Evolutionary conservation across 306 rosid species (phyloP).

Genomic region (Ziziphus jujuba): DNA sequence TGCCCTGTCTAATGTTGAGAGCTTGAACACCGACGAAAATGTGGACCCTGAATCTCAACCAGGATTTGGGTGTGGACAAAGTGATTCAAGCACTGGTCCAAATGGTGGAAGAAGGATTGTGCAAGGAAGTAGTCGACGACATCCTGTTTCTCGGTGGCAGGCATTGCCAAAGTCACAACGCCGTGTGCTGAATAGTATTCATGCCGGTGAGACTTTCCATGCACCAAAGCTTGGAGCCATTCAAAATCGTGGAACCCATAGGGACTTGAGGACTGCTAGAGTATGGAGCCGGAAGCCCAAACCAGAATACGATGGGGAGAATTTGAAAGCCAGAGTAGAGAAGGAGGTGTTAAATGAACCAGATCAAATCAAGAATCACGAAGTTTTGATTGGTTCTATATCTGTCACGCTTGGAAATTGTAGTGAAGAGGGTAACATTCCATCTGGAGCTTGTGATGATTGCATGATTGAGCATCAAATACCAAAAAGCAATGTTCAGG

Average conservation of each 20-base stretch:
- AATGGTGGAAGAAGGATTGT: conserved; percentile 42
- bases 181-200: conserved; percentile 33
- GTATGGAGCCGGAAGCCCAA: conserved; percentile 67
- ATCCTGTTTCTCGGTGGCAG: conserved; percentile 36
- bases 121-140: conserved; percentile 33
- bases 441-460: conserved; percentile 37
- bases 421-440: conserved; percentile 37
- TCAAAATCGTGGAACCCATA: conserved; percentile 46
- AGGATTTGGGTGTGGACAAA: conserved; percentile 27
- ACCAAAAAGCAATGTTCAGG: conserved; percentile 41
- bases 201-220: conserved; percentile 46
- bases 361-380: conserved; percentile 45
- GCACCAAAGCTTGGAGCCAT: conserved; percentile 38
- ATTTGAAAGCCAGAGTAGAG: conserved; percentile 36
- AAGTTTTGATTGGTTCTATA: conserved; percentile 83
- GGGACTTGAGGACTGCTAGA: conserved; percentile 44
- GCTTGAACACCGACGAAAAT: conserved; percentile 40
- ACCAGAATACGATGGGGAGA: conserved; percentile 44
- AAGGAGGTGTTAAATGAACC: conserved; percentile 31
- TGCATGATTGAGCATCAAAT: conserved; percentile 34
- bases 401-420: conserved; percentile 54
- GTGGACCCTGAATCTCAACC: conserved; percentile 32
- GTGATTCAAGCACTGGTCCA: conserved; percentile 29
- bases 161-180: conserved; percentile 44
- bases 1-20: conserved; percentile 32